Evolutionary conservation across 179 eudicot genomes (phyloP), one percentile per base, ranked within the genome.

Genomic region (Patellifolia procumbens): DNA sequence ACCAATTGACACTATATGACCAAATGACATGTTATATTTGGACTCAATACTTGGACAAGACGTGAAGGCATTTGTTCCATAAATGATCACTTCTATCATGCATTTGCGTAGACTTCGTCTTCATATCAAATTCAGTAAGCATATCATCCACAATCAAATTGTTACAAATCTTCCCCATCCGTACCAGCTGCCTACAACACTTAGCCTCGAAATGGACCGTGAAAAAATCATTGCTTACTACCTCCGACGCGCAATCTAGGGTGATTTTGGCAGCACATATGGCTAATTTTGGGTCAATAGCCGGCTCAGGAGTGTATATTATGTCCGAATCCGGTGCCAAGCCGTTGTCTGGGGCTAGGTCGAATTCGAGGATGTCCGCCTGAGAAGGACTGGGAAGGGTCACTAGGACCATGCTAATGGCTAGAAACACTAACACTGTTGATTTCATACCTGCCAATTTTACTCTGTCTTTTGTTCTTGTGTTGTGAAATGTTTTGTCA

Each of bases 51-150:
- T 73, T 73, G 42, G 70, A 17, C 26, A 75, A 42, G 52, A 75
- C 28, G 8, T 51, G 19, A 37, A 75, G 26, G 11, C 78, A 75
- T 20, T 65, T 75, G 63, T 64, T 65, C 64, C 63, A 75, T 7
- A 75, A 71, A 65, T 75, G 78, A 65, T 75, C 78, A 49, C 78
- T 75, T 19, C 63, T 64, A 22, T 65, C 45, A 52, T 75, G 78
- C 59, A 75, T 65, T 35, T 1, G 64, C 32, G 51, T 13, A 24
- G 2, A 42, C 51, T 11, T 37, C 9, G 24, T 51, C 22, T 64
- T 63, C 35, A 49, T 48, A 1, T 51, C 71, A 32, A 51, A 15
- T 5, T 24, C 58, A 64, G 0, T 39, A n/a, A 75, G 49, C 7
- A 75, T 35, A 65, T 65, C 64, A 64, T 65, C 35, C 26, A 64